Conservation (phyloP, 345 rosid species). For the Citrus medica region DNA sequence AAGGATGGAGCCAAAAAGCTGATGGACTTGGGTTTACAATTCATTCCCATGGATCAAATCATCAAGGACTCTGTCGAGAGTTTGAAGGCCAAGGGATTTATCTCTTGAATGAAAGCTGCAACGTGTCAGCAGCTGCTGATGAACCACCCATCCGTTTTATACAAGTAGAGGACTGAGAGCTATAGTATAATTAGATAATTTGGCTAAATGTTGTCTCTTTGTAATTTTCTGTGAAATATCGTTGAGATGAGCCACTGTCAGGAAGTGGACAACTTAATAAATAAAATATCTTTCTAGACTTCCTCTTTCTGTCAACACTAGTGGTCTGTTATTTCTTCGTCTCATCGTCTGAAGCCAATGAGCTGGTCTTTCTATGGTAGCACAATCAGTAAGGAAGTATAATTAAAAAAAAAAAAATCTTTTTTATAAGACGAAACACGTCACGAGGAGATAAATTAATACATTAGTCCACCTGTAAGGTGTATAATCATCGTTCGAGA, state of each 20-base stretch:
- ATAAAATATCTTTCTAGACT: neutral
- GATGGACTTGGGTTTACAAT: conserved; percentile 71
- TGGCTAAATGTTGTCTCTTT: neutral
- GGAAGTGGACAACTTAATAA: neutral
- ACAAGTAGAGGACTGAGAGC: neutral
- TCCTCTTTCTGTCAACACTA: neutral
- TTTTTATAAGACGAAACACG: neutral
- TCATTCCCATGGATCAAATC: conserved; percentile 77
- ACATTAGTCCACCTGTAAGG: neutral
- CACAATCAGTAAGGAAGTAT: neutral
- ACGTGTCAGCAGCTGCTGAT: neutral
- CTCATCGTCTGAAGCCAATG: neutral
- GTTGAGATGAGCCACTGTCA: neutral
- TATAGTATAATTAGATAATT: neutral
- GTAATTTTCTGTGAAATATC: neutral
- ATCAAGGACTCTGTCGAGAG: conserved; percentile 75
- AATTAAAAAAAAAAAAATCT: neutral
- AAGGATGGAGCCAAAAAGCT: conserved; percentile 67
- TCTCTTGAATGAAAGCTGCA: conserved; percentile 30
- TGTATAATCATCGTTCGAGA: neutral
- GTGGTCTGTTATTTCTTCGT: neutral
- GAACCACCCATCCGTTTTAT: neutral
- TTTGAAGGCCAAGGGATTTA: conserved; percentile 68
- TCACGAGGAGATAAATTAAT: neutral
- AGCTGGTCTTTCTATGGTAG: neutral